phyloP scores from a whole-genome alignment of 257 asterid species.

The Ilex asprella region DNA sequence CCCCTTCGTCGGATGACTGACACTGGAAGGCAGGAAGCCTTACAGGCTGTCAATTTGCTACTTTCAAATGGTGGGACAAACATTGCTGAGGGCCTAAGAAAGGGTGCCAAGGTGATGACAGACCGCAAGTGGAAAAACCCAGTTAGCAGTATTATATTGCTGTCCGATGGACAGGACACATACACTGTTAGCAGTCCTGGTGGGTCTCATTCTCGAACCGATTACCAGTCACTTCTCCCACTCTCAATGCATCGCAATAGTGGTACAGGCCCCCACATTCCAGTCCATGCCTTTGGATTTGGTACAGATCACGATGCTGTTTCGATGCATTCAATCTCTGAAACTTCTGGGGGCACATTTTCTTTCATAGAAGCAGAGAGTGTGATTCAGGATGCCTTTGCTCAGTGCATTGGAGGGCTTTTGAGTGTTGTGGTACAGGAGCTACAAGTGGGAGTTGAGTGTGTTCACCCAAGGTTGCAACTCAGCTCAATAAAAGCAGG shows the following conservation, averaged over 20 bases:
- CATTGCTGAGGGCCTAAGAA: constrained; percentile 63
- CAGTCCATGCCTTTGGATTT: constrained; percentile 85
- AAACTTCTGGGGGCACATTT: constrained; percentile 88
- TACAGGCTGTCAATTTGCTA: constrained; percentile 75
- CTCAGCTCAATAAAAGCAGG: constrained; percentile 65
- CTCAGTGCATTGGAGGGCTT: constrained; percentile 95
- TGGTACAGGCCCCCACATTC: constrained; percentile 34
- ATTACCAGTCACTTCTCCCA: constrained; percentile 48
- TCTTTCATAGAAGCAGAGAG: constrained; percentile 80
- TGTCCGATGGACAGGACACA: constrained; percentile 95
- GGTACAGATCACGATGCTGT: constrained; percentile 87
- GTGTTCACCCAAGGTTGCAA: constrained; percentile 40
- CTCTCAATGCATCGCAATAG: constrained; percentile 37
- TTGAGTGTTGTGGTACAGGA: constrained; percentile 81
- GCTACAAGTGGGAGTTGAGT: constrained; percentile 49
- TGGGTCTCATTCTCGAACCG: constrained; percentile 10
- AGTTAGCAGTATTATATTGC: constrained; percentile 58
- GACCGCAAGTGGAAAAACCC: constrained; percentile 71
- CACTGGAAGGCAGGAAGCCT: constrained; percentile 57
- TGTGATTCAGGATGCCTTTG: constrained; percentile 94
- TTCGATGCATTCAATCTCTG: constrained; percentile 73
- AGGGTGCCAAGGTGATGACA: constrained; percentile 67
- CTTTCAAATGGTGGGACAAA: constrained; percentile 85
- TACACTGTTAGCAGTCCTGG: constrained; percentile 29
- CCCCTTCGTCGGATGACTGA: constrained; percentile 74